Evolutionary conservation across 176 grass and related monocot species (phyloP).

Genomic region (Carex parvula): DNA sequence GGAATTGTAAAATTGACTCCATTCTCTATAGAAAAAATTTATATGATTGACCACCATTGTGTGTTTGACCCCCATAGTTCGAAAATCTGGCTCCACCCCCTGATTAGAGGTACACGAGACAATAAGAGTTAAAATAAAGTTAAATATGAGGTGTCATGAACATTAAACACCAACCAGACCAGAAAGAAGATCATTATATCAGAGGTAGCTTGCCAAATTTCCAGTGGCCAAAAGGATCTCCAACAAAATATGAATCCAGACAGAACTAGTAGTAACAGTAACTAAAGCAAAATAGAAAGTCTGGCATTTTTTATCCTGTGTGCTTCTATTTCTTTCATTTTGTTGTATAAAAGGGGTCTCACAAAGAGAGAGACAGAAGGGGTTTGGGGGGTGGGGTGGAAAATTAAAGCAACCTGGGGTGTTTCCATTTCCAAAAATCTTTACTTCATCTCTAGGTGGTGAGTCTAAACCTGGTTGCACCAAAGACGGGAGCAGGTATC

Average conservation of each 20-base stretch:
- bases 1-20: too few species aligned
- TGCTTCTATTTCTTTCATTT: not conserved
- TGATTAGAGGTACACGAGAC: not conserved
- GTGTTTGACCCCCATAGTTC: too few species aligned
- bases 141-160: not conserved
- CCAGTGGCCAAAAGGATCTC: not conserved
- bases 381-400: not conserved
- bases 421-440: slow-evolving; percentile 70
- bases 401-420: slow-evolving; percentile 50
- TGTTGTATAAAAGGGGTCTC: not conserved
- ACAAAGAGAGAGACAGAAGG: not conserved
- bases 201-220: not conserved
- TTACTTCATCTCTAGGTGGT: slow-evolving; percentile 82
- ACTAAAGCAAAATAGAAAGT: not conserved
- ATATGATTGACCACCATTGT: too few species aligned
- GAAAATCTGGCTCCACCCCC: too few species aligned
- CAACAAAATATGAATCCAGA: not conserved
- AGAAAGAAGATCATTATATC: not conserved
- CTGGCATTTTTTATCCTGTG: not conserved
- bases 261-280: not conserved
- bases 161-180: not conserved
- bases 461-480: slow-evolving; percentile 66
- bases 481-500: slow-evolving; percentile 82
- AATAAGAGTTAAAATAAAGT: not conserved
- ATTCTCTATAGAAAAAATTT: too few species aligned